Evolutionary conservation across 495 filamentous ascomycete species (phyloP), one percentile per base, ranked within the genome.

Genomic region (Venustampulla echinocandica): DNA sequence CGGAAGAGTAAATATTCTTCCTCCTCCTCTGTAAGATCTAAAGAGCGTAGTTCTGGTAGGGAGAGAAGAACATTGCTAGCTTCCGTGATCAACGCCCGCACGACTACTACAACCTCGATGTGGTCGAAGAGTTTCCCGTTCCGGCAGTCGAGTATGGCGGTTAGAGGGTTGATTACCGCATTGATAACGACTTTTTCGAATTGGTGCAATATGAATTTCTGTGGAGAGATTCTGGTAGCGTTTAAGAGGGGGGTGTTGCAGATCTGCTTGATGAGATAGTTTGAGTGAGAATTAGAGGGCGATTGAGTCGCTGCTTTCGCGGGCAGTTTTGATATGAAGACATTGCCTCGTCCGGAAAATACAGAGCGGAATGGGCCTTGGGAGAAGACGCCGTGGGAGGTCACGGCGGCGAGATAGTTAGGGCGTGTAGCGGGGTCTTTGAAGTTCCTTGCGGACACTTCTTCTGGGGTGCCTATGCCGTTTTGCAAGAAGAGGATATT

Each of bases 131-230:
- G 58, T 28, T 75, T 69, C 20, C 90, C 85, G 52, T 96, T 95
- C 32, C 71, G 68, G 58, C 80, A 82, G 44, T 81, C 68, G 44
- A 86, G 68, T 2, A 93, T 59, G 3, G 76, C 82, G 0, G 88
- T 90, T 3, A 96, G 62, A 0, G 90, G 87, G 58, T 92, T 87
- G 44, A 97, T 79, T 40, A 90, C 65, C 30, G 77, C 69, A 59
- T 93, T 92, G 49, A 90, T 70, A 10, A 81, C 84, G 1, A 96
- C 69, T 58, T 94, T 87, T 53, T 87, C 81, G 2, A 87, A 69
- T 61, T 87, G 82, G 24, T 79, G 55, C 2, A 68, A 59, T 52
- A 79, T 70, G 17, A 84, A 64, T 28, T 80, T 73, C 4, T 61
- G 47, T 10, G 70, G 61, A 0, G 67, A 49, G 24, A 79, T 61